Percentiles rank a stretch among this genome's conserved stretches.
phyloP scores from a whole-genome alignment of 768 basidiomycete species.

The Chlorophyllum brunneum region DNA sequence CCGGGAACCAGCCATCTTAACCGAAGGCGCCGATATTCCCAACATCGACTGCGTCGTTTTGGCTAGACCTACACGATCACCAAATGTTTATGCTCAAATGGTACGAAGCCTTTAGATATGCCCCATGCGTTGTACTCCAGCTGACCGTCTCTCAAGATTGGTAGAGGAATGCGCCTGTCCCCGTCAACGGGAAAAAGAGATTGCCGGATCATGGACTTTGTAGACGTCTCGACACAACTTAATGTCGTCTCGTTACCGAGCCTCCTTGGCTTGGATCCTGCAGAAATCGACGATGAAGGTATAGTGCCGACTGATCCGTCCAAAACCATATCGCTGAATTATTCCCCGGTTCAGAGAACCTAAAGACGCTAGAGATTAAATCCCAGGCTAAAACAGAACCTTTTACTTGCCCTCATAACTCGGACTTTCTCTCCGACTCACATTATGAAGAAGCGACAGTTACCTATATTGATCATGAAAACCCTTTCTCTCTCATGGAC shows the following conservation, averaged over 20 bases:
- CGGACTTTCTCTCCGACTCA: conserved; percentile 1
- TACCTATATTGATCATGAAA: conserved; percentile 72
- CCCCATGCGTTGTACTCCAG: background rate
- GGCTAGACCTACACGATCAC: conserved; percentile 84
- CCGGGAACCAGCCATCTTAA: conserved; percentile 63
- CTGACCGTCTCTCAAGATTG: conserved; percentile 58
- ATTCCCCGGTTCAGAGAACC: background rate
- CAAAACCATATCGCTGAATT: conserved; percentile 3
- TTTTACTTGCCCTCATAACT: background rate
- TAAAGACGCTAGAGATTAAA: conserved; percentile 6
- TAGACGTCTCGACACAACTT: conserved; percentile 68
- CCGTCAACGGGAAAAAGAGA: conserved; percentile 76
- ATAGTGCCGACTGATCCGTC: conserved; percentile 16
- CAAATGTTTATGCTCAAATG: conserved; percentile 92
- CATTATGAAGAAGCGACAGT: conserved; percentile 33
- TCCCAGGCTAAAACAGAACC: background rate
- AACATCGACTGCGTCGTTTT: conserved; percentile 90
- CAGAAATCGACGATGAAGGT: conserved; percentile 61
- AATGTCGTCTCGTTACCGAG: conserved; percentile 80
- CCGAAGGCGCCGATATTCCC: conserved; percentile 93
- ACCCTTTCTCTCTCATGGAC: conserved; percentile 61
- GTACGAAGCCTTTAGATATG: conserved; percentile 32
- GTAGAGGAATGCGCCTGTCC: conserved; percentile 86
- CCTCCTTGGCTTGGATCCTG: conserved; percentile 81
- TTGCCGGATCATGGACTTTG: conserved; percentile 90